These are phyloP conservation scores for Penicillium janthinellum DNA, from an alignment of 2,329 filamentous ascomycete species.

Conservation along the genomic window DNA sequence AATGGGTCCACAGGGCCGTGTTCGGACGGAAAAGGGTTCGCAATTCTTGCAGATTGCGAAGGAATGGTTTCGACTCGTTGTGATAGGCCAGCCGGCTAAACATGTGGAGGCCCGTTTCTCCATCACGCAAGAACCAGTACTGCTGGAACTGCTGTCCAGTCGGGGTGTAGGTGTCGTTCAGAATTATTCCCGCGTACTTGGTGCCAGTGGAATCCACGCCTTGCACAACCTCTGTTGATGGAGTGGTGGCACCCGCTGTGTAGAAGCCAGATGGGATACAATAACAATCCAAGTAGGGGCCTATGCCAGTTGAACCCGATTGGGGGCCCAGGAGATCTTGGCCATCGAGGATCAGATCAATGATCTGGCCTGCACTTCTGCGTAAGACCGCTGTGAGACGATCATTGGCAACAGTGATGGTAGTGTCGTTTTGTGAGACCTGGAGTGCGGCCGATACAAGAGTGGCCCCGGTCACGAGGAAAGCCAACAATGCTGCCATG, in stretches of 20 bases:
- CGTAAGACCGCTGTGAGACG: conserved; percentile 48
- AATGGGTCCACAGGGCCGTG: conserved; percentile 62
- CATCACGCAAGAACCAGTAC: conserved; percentile 66
- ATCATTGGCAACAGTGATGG: conserved; percentile 45
- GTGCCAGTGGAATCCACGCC: conserved; percentile 55
- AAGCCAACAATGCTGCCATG: background rate
- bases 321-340: conserved; percentile 56
- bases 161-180: conserved; percentile 60
- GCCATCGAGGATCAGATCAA: conserved; percentile 48
- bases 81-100: conserved; percentile 64
- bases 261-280: conserved; percentile 62
- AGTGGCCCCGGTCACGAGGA: conserved; percentile 8
- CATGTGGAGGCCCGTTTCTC: conserved; percentile 64
- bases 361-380: conserved; percentile 47
- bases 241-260: conserved; percentile 56
- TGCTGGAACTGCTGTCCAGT: conserved; percentile 64
- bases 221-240: conserved; percentile 54
- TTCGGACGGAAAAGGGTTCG: conserved; percentile 64
- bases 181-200: conserved; percentile 60
- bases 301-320: conserved; percentile 52
- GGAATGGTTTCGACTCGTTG: conserved; percentile 58
- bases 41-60: conserved; percentile 63
- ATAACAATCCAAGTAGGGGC: conserved; percentile 66
- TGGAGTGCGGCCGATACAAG: conserved; percentile 21
- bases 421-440: conserved; percentile 21